phyloP scores from a whole-genome alignment of 225 moss, liverwort and hornwort genomes.

The Straminergon stramineum region DNA sequence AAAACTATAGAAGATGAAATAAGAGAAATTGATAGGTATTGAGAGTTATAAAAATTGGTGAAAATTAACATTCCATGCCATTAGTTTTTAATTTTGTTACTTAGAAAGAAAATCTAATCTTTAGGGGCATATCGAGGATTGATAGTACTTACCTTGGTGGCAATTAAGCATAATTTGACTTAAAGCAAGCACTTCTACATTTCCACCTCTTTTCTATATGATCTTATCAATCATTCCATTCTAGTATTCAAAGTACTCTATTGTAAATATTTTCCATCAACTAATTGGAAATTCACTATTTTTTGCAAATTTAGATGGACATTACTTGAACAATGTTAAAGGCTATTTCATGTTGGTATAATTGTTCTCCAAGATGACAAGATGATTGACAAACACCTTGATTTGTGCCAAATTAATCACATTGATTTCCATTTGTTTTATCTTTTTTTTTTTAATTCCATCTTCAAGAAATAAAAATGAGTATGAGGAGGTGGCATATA shows the following conservation, averaged over 20 bases:
- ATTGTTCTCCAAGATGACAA: neutral
- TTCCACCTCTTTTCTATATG: neutral
- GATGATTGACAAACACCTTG: too few species aligned
- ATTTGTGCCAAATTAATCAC: neutral
- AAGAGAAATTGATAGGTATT: neutral
- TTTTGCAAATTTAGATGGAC: neutral
- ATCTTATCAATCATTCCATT: neutral
- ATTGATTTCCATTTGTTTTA: neutral
- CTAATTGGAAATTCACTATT: neutral
- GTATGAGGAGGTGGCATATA: accelerated
- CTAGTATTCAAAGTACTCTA: neutral
- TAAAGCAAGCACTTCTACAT: neutral
- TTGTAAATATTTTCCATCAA: neutral
- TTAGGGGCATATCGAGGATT: neutral
- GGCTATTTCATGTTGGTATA: neutral
- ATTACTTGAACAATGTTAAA: neutral
- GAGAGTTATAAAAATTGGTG: neutral
- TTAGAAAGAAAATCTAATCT: neutral
- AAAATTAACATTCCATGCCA: neutral
- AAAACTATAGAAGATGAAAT: neutral
- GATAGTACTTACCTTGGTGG: neutral
- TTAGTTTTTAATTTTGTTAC: neutral
- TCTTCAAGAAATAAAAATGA: neutral
- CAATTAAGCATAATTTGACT: neutral
- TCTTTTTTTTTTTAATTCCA: neutral